Evolutionary conservation across 2,329 filamentous ascomycete species (phyloP), one percentile per base, ranked within the genome.

Genomic region (Tolypocladium tropicale): DNA sequence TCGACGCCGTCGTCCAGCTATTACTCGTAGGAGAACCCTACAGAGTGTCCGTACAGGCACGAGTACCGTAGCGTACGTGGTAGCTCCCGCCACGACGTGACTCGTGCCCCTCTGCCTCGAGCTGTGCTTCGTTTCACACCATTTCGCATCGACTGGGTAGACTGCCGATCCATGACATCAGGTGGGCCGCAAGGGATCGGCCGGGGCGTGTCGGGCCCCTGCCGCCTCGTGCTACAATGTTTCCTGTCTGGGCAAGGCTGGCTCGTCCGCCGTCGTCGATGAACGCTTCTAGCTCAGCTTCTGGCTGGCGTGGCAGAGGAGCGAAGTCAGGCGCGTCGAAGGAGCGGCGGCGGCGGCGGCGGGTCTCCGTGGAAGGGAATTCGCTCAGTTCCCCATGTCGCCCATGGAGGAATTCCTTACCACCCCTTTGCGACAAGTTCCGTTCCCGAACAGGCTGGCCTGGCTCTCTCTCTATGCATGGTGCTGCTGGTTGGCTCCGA

Each of bases 101-200:
- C 43, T 32, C 28, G 46, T 18, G 25, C 16, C 46, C 12, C 16
- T 28, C 14, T 18, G 23, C 4, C n/a, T 28, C 51, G 23, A 39
- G 43, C 14, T 28, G 49, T n/a, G n/a, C n/a, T n/a, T n/a, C n/a
- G n/a, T n/a, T n/a, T n/a, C n/a, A n/a, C 60, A 62, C 60, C 58
- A 58, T 65, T 64, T 63, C 43, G 54, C 32, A 14, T 28, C 54
- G 9, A 52, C 51, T 18, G 55, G 37, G 23, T 48, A 36, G 56
- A 25, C 30, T 61, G 66, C 57, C 67, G 66, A 68, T 68, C 66
- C 64, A 67, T 68, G 65, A 68, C 66, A 68, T 68, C 66, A 68
- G 60, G 59, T 58, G 55, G 60, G 58, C 61, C 59, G 25, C 36
- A 59, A 60, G 58, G 51, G 59, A 53, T 55, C 43, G 53, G 57